A percentile compares a stretch with the other conserved stretches of the same genome.
Evolutionary conservation across 2,329 filamentous ascomycete species (phyloP).

Genomic region (Nigrograna mackinnonii): DNA sequence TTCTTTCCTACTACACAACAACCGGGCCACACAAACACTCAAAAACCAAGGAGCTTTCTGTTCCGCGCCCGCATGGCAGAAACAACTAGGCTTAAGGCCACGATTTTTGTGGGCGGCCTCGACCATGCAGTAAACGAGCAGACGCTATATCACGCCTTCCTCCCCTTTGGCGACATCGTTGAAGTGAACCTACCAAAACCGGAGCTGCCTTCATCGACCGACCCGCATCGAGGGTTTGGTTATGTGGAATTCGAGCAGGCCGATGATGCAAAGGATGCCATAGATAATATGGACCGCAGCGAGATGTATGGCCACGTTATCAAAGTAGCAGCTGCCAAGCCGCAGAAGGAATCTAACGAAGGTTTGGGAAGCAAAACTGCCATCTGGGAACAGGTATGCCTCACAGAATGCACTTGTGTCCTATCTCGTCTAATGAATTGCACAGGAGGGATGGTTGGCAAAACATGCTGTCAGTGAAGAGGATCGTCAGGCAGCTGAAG

Average conservation of each 20-base stretch:
- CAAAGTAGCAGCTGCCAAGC: conserved; percentile 89
- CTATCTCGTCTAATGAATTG: no score
- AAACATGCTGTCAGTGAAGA: conserved; percentile 85
- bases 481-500: conserved; percentile 66
- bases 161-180: conserved; percentile 94
- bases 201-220: conserved; percentile 76
- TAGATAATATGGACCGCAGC: conserved; percentile 98
- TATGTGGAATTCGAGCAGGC: conserved; percentile 93
- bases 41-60: no score
- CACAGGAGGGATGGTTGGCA: conserved; percentile 90
- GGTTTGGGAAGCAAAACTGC: conserved; percentile 91
- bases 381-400: conserved; percentile 90
- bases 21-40: no score
- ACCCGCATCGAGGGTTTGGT: conserved; percentile 88
- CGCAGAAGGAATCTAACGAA: conserved; percentile 85
- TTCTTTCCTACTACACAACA: not conserved
- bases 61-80: no score
- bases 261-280: conserved; percentile 88
- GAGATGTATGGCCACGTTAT: conserved; percentile 92
- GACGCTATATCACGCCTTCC: conserved; percentile 85
- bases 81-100: conserved; percentile 81
- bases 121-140: conserved; percentile 75
- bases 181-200: conserved; percentile 90
- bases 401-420: not conserved
- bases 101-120: conserved; percentile 89